A percentile compares a stretch with the other conserved stretches of the same genome.
Conservation (phyloP, 2,329 filamentous ascomycete genomes). For the Beauveria sp. region DNA sequence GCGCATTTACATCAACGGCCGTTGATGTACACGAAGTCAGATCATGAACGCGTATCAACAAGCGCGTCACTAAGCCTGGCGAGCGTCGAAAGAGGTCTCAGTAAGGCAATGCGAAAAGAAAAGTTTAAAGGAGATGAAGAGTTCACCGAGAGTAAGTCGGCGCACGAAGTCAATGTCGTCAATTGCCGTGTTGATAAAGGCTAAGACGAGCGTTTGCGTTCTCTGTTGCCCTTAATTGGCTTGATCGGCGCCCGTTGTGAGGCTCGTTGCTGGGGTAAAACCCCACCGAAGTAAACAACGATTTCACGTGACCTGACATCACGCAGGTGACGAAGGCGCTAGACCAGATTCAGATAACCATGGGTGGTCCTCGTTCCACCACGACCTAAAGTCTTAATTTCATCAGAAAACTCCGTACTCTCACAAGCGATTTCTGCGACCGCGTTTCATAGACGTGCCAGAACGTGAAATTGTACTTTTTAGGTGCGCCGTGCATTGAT, state of each 20-base stretch:
- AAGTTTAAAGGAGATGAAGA: constrained; percentile 15
- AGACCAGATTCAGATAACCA: neutral
- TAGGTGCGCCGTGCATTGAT: neutral
- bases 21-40: constrained; percentile 15
- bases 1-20: constrained; percentile 20
- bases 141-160: neutral
- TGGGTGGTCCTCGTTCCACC: neutral
- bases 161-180: neutral
- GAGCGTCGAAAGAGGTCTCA: constrained; percentile 1
- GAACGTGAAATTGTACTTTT: neutral
- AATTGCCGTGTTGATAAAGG: constrained; percentile 1
- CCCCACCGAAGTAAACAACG: constrained; percentile 23
- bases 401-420: neutral
- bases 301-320: constrained; percentile 16
- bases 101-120: constrained; percentile 9
- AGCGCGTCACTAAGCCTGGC: constrained; percentile 5
- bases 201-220: neutral
- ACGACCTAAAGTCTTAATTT: neutral
- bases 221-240: neutral
- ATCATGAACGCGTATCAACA: constrained; percentile 20
- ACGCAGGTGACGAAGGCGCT: neutral
- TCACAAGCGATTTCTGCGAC: neutral
- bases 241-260: neutral
- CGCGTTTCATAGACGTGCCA: neutral
- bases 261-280: constrained; percentile 21